A percentile compares a stretch with the other conserved stretches of the same genome.
These are phyloP conservation scores for Arthonia radiata DNA, from an alignment of 495 filamentous ascomycete species.

Conservation along the genomic window DNA sequence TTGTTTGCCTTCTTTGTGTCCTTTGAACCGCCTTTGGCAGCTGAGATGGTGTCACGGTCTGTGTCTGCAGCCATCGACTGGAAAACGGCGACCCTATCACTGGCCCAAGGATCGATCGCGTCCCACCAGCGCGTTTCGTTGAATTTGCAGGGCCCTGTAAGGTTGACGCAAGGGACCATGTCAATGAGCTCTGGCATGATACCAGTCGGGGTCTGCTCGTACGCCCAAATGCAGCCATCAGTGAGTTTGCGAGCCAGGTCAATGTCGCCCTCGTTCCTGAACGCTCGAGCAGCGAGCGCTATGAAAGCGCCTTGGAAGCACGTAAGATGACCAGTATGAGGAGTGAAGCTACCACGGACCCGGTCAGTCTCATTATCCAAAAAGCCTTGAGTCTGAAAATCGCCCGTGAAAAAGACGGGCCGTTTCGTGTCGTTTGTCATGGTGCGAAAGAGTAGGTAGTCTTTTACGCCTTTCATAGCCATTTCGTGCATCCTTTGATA, in stretches of 20 bases:
- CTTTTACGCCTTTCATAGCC: slow-evolving; percentile 40
- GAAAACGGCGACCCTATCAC: no score
- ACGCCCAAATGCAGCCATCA: slow-evolving; percentile 88
- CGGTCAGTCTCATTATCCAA: slow-evolving; percentile 3
- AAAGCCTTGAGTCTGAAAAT: slow-evolving; percentile 28
- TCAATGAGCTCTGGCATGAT: no score
- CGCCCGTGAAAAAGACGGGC: slow-evolving; percentile 50
- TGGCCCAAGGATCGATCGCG: slow-evolving; percentile 31
- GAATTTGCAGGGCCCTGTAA: no score
- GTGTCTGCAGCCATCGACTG: no score
- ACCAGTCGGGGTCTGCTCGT: slow-evolving; percentile 52
- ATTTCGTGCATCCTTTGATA: slow-evolving; percentile 64
- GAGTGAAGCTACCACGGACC: slow-evolving; percentile 3
- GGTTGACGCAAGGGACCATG: no score
- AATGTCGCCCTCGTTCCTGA: slow-evolving; percentile 51
- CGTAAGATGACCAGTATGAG: slow-evolving; percentile 48
- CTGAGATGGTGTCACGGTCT: no score
- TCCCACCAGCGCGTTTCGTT: slow-evolving; percentile 41
- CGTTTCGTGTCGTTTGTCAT: slow-evolving; percentile 54
- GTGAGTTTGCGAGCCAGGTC: slow-evolving; percentile 62
- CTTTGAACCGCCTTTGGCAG: no score
- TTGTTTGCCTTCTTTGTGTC: no score
- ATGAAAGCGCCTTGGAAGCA: slow-evolving; percentile 94
- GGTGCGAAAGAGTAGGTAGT: slow-evolving; percentile 61
- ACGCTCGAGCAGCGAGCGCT: slow-evolving; percentile 69